Evolutionary conservation across 1,284 basidiomycete genomes (phyloP).

Genomic region (Apiotrichum veenhuisii): DNA sequence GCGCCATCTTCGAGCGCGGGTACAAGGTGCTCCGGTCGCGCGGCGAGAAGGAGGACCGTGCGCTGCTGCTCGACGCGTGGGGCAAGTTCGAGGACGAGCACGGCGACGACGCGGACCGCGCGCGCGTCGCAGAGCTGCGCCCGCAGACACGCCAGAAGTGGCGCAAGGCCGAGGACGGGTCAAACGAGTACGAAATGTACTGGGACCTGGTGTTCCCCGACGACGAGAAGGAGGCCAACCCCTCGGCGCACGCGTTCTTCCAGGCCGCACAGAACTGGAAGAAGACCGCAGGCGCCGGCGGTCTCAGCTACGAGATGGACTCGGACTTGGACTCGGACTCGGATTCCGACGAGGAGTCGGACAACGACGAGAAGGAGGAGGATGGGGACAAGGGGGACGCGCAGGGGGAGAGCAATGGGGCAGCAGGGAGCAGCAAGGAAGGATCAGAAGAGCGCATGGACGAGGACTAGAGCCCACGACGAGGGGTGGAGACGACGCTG

Average conservation of each 20-base stretch:
- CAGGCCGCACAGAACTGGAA: constrained; percentile 87
- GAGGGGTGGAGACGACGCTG: not conserved
- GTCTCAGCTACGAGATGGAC: constrained; percentile 42
- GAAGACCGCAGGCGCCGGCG: constrained; percentile 21
- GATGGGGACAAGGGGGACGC: constrained; percentile 9
- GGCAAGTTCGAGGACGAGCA: constrained; percentile 80
- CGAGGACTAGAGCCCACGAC: constrained; percentile 8
- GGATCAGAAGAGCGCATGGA: constrained; percentile 15
- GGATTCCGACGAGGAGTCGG: constrained; percentile 25
- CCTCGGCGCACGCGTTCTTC: constrained; percentile 87
- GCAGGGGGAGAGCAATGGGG: too few relatives aligned
- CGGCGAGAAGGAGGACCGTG: constrained; percentile 83
- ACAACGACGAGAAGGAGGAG: constrained; percentile 12
- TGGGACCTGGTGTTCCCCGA: constrained; percentile 93
- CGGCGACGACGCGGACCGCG: constrained; percentile 65
- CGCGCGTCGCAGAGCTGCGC: constrained; percentile 81
- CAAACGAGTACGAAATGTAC: constrained; percentile 78
- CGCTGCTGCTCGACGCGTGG: constrained; percentile 86
- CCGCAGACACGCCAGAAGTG: constrained; percentile 84
- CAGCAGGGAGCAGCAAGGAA: too few relatives aligned
- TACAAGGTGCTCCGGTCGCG: constrained; percentile 80
- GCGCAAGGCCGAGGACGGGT: constrained; percentile 74
- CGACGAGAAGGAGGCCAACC: constrained; percentile 87
- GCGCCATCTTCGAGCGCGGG: constrained; percentile 75
- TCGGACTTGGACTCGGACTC: constrained; percentile 37